phyloP scores from a whole-genome alignment of 352 stramenopile species.

The Pythium diclinum region DNA sequence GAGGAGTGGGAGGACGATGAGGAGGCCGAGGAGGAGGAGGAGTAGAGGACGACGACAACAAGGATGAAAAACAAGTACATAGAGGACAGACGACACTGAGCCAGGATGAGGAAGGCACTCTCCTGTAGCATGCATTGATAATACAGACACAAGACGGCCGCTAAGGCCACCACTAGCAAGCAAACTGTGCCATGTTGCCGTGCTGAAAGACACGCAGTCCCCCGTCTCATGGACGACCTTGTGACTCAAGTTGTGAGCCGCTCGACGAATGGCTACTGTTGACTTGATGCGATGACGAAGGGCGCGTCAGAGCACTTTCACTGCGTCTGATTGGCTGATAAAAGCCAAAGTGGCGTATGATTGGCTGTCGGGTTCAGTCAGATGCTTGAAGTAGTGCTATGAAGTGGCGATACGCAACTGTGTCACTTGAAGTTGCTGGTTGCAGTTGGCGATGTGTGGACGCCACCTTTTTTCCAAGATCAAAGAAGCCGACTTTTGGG shows the following conservation, averaged over 20 bases:
- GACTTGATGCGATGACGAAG: neutral
- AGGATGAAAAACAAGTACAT: neutral
- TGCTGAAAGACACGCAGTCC: neutral
- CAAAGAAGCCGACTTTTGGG: neutral
- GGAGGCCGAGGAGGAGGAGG: slow-evolving; percentile 19
- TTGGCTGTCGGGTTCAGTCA: neutral
- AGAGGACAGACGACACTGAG: neutral
- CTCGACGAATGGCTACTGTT: neutral
- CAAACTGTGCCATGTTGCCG: no score
- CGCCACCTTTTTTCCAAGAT: neutral
- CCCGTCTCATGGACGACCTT: neutral
- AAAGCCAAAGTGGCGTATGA: neutral
- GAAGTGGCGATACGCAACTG: slow-evolving; percentile 12
- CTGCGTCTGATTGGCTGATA: neutral
- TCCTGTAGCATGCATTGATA: neutral
- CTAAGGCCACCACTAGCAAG: neutral
- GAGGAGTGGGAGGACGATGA: slow-evolving; percentile 36
- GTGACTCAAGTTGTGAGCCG: neutral
- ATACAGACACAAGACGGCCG: neutral
- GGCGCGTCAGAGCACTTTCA: neutral
- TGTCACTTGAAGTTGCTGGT: slow-evolving; percentile 22
- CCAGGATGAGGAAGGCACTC: neutral
- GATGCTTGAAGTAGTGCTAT: slow-evolving; percentile 15
- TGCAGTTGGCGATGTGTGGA: slow-evolving; percentile 9
- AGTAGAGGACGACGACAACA: neutral